phyloP scores from a whole-genome alignment of 75 land plant genomes.

The Sequoiadendron giganteum region DNA sequence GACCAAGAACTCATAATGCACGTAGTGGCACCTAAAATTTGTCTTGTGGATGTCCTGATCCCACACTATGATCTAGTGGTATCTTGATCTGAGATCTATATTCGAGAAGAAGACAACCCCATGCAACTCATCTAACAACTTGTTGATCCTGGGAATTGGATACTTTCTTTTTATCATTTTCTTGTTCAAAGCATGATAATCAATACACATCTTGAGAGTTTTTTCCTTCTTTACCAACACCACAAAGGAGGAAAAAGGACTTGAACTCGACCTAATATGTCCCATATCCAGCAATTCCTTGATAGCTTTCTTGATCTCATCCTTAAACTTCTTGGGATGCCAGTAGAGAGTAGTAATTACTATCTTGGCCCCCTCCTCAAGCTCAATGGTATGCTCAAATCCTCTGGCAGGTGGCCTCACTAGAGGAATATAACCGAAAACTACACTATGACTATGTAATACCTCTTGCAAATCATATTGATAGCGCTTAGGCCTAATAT shows the following conservation, averaged over 20 bases:
- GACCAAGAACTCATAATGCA: too few species aligned
- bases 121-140: too few species aligned
- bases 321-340: not conserved
- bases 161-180: too few species aligned
- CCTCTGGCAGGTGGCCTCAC: not conserved
- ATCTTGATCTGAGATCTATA: too few species aligned
- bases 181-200: too few species aligned
- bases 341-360: not conserved
- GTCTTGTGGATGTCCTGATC: too few species aligned
- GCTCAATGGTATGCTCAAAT: too few species aligned
- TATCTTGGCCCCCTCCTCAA: not conserved
- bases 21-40: too few species aligned
- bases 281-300: too few species aligned
- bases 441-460: not conserved
- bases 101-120: too few species aligned
- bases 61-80: too few species aligned
- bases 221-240: conserved; percentile 21
- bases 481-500: not conserved
- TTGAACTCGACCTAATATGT: not conserved
- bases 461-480: not conserved
- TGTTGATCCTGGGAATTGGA: too few species aligned
- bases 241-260: conserved; percentile 6
- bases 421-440: not conserved
- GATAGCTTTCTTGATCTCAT: not conserved
- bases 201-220: not conserved